Conservation (phyloP, 1,284 basidiomycete species). For the Xerocomus nothofagi region DNA sequence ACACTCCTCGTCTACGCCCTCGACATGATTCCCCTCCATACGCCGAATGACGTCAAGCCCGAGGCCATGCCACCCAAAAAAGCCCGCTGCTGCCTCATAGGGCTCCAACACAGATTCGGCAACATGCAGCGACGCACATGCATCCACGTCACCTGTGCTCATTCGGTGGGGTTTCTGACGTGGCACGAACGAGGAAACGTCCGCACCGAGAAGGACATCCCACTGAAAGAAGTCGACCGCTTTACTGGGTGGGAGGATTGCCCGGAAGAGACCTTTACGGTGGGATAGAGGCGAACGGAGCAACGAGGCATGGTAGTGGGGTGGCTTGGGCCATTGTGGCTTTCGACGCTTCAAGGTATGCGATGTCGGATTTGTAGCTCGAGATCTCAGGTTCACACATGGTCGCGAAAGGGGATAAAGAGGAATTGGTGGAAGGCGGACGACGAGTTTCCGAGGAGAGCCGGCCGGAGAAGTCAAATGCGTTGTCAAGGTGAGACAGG, state of each 20-base stretch:
- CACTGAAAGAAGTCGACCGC: constrained; percentile 31
- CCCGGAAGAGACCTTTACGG: constrained; percentile 30
- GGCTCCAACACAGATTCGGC: constrained; percentile 25
- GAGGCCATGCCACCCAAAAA: constrained; percentile 32
- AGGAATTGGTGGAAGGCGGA: constrained; percentile 1
- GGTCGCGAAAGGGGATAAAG: constrained; percentile 4
- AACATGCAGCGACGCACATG: constrained; percentile 11
- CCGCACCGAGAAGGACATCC: constrained; percentile 13
- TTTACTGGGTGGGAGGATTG: constrained; percentile 18
- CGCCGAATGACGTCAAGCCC: constrained; percentile 11
- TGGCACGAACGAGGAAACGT: constrained; percentile 2
- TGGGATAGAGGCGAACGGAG: constrained; percentile 32
- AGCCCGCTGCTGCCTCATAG: constrained; percentile 30
- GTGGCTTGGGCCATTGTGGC: constrained; percentile 29
- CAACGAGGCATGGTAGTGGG: constrained; percentile 33
- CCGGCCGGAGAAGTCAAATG: background rate
- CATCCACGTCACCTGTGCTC: background rate
- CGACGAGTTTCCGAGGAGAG: constrained; percentile 4
- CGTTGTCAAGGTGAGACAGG: background rate
- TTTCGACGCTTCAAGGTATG: constrained; percentile 19
- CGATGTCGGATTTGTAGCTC: constrained; percentile 9
- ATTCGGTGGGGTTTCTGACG: background rate
- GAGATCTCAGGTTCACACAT: background rate
- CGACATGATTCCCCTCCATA: background rate
- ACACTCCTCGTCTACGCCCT: background rate